These are phyloP conservation scores for Fusarium haematococcum DNA, from an alignment of 2,329 filamentous ascomycete genomes.

Conservation along the genomic window DNA sequence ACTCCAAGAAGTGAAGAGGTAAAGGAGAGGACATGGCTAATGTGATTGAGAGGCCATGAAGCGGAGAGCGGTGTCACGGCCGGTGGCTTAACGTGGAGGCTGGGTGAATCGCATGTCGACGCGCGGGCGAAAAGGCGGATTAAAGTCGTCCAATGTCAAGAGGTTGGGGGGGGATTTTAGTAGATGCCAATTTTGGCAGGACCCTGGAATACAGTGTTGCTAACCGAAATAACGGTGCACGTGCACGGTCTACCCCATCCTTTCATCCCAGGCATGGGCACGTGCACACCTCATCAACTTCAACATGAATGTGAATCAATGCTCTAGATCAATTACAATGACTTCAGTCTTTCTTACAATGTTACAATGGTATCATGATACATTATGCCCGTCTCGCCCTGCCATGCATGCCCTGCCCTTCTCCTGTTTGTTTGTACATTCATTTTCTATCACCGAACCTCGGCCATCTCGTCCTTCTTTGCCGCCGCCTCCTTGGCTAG, in stretches of 20 bases:
- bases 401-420: neutral
- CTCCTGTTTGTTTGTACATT: neutral
- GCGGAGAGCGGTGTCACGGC: conserved; percentile 31
- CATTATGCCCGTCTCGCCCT: conserved; percentile 38
- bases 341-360: conserved; percentile 3
- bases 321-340: neutral
- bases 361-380: conserved; percentile 46
- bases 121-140: conserved; percentile 24
- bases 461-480: conserved; percentile 47
- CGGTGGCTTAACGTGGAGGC: conserved; percentile 29
- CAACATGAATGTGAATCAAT: conserved; percentile 2
- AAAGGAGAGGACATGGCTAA: conserved; percentile 45
- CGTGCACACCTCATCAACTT: neutral
- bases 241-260: conserved; percentile 9
- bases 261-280: conserved; percentile 21
- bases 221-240: conserved; percentile 1
- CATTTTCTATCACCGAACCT: conserved; percentile 40
- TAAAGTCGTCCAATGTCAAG: conserved; percentile 22
- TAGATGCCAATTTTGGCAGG: conserved; percentile 8
- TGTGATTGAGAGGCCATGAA: conserved; percentile 32
- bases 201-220: conserved; percentile 9
- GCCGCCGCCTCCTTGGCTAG: conserved; percentile 72
- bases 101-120: conserved; percentile 38
- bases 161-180: conserved; percentile 24
- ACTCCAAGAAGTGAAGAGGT: conserved; percentile 25